Percentiles rank a stretch among this genome's conserved stretches.
These are phyloP conservation scores for Neostapfia colusana DNA, from an alignment of 176 grass and related monocot genomes.

Conservation along the genomic window DNA sequence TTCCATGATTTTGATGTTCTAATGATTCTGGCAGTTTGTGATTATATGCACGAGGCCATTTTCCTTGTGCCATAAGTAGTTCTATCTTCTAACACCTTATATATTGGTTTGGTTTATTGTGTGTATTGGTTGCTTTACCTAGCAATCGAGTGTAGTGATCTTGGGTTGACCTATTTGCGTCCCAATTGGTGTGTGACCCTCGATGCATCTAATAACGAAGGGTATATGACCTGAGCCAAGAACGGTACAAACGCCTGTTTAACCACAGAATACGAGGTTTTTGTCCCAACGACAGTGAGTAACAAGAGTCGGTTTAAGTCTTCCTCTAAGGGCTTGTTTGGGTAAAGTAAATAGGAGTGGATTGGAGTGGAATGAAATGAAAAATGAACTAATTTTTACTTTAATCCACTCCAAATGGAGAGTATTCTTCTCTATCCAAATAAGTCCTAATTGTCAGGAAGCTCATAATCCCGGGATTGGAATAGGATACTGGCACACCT, in stretches of 20 bases:
- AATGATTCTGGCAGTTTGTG: no score
- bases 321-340: no score
- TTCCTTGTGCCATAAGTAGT: no score
- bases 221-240: background rate
- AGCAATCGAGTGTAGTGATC: background rate
- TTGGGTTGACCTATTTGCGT: background rate
- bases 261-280: background rate
- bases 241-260: background rate
- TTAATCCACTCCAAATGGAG: no score
- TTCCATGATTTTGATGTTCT: no score
- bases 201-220: background rate
- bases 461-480: background rate
- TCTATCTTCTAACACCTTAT: background rate
- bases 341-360: no score
- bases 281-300: background rate
- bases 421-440: no score
- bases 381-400: no score
- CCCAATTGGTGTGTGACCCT: no score
- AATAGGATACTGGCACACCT: no score
- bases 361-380: no score
- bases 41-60: no score
- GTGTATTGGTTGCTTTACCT: background rate
- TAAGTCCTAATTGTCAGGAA: background rate
- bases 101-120: background rate
- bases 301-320: background rate